A percentile compares a stretch with the other conserved stretches of the same genome.
These are phyloP conservation scores for Aspergillus versicolor DNA, from an alignment of 2,329 filamentous ascomycete genomes.

Conservation along the genomic window DNA sequence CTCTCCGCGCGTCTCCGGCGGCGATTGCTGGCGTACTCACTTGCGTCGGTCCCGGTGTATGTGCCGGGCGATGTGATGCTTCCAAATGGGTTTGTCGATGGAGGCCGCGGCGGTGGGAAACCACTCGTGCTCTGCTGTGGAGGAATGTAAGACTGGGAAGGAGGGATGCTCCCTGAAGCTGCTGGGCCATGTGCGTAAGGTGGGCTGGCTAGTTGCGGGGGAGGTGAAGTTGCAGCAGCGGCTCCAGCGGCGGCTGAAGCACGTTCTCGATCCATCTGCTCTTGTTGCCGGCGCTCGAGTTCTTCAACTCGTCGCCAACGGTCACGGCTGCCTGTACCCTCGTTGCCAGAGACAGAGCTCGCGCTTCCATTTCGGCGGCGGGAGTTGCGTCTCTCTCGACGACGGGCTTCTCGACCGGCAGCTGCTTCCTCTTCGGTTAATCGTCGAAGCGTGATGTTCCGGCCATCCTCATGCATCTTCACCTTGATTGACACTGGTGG, in stretches of 20 bases:
- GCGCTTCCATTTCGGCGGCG: slow-evolving; percentile 42
- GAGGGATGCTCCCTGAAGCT: slow-evolving; percentile 25
- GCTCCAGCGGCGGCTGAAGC: slow-evolving; percentile 29
- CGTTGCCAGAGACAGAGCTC: slow-evolving; percentile 43
- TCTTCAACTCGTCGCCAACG: slow-evolving; percentile 52
- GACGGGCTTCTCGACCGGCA: slow-evolving; percentile 56
- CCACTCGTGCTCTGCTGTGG: slow-evolving; percentile 22
- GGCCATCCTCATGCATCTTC: slow-evolving; percentile 64
- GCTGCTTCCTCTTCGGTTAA: slow-evolving; percentile 63
- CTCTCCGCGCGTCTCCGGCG: slow-evolving; percentile 54
- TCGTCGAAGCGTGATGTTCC: slow-evolving; percentile 61
- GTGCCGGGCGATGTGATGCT: slow-evolving; percentile 45
- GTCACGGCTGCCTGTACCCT: slow-evolving; percentile 38
- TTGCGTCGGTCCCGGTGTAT: slow-evolving; percentile 49
- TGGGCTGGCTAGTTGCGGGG: slow-evolving; percentile 2
- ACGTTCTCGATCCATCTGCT: slow-evolving; percentile 42
- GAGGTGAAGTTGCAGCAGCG: slow-evolving; percentile 20
- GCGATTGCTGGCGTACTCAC: slow-evolving; percentile 55
- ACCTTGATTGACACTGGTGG: slow-evolving; percentile 65
- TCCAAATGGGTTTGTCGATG: slow-evolving; percentile 42
- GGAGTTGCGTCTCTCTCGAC: slow-evolving; percentile 44
- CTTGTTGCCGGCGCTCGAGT: slow-evolving; percentile 47
- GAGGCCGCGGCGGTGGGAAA: slow-evolving; percentile 30
- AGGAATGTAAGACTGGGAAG: slow-evolving; percentile 25
- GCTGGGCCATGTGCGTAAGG: slow-evolving; percentile 9